phyloP scores from a whole-genome alignment of 176 grass and related monocot genomes.

The Cocos nucifera region DNA sequence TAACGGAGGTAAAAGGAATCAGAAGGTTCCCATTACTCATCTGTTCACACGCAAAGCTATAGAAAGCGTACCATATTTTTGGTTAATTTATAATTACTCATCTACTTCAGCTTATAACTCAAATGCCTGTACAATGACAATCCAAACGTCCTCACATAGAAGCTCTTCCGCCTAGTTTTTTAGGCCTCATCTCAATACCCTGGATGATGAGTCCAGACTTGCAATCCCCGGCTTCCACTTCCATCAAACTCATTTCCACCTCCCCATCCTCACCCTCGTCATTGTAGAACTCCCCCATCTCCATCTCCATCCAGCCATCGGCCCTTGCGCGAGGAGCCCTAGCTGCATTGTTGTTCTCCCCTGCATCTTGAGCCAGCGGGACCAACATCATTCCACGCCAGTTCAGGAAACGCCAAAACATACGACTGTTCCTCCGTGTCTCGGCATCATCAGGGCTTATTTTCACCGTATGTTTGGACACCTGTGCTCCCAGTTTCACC shows the following conservation, averaged over 20 bases:
- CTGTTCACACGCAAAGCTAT: too few relatives aligned
- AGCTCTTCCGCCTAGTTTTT: constrained; percentile 2
- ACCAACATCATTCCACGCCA: neutral
- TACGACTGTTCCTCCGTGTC: neutral
- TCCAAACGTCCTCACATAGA: too few relatives aligned
- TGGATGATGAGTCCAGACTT: constrained; percentile 40
- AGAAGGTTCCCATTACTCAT: too few relatives aligned
- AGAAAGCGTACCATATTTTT: too few relatives aligned
- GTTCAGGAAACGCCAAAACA: neutral
- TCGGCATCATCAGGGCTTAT: neutral
- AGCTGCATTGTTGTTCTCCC: neutral
- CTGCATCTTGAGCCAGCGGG: neutral
- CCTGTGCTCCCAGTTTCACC: constrained; percentile 11
- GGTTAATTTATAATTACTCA: too few relatives aligned
- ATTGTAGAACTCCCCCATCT: constrained; percentile 39
- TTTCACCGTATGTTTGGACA: neutral
- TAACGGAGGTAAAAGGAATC: too few relatives aligned
- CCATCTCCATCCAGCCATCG: constrained; percentile 45
- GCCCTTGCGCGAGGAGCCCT: neutral
- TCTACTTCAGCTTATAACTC: too few relatives aligned
- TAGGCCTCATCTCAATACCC: constrained; percentile 43
- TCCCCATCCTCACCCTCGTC: constrained; percentile 15
- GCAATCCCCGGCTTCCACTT: constrained; percentile 24
- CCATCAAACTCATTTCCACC: constrained; percentile 24
- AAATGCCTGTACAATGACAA: too few relatives aligned